Evolutionary conservation across 139 green algal genomes (phyloP), one percentile per base, ranked within the genome.

Genomic region (Chlamydomonas sphaeroides): DNA sequence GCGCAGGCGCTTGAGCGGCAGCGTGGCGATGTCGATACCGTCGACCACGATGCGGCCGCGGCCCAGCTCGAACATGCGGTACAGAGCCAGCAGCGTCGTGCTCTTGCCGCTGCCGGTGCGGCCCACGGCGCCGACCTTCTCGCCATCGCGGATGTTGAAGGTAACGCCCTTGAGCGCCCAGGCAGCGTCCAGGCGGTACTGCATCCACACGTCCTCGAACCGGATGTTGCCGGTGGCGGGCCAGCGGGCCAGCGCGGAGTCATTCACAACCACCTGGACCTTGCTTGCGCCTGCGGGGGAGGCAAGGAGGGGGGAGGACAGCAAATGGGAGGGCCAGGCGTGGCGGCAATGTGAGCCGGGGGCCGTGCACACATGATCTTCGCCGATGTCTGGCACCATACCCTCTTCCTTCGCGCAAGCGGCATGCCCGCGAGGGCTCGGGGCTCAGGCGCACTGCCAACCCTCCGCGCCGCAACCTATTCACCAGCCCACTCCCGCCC

Each of bases 51-150:
- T 91, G 48, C 42, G 83, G 21, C 91, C 93, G 39, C 83, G 75
- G 68, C 83, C 82, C 56, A 91, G 88, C 41, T 90, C 91, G 36
- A 95, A 90, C 78, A 97, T 88, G 63, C 93, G 92, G 89, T 92
- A 95, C 51, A 97, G 90, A 32, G 88, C 90, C 81, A 95, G 83
- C 84, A 96, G 90, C 53, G 96, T 87, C 30, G 89, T 92, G 85
- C 84, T 92, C 87, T 97, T 97, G 68, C 93, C 94, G 38, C 79
- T 88, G 49, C 93, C 93, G 20, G 92, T 96, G 48, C 93, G 84
- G 59, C 93, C 92, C 39, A 94, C 90, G 17, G 96, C 88, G 79
- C 82, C 82, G 38, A 88, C 86, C 67, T 90, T 91, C 87, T 93
- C 88, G n/a, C 88, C 90, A 32, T 86, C 74, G 18, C 80, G 5